Conservation (phyloP, 768 basidiomycete species). For the Suillus weaverae region DNA sequence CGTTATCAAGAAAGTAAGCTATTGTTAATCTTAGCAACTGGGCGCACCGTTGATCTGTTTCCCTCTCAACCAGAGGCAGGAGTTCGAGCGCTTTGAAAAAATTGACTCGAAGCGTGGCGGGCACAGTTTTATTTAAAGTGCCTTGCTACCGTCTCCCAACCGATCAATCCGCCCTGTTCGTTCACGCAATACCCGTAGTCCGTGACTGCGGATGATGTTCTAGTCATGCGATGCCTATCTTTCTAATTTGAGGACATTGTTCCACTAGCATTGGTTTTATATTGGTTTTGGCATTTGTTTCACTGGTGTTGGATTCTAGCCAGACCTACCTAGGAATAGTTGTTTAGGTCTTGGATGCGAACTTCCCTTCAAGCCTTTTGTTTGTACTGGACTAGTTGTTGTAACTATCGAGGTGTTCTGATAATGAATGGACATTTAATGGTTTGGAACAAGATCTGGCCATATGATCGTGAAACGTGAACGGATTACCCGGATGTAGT, state of each 20-base stretch:
- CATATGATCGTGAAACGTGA: no score
- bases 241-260: neutral
- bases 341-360: neutral
- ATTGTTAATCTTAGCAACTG: neutral
- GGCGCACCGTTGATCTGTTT: conserved; percentile 11
- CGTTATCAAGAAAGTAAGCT: conserved; percentile 73
- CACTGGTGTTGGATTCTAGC: neutral
- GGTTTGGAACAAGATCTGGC: no score
- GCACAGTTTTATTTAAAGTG: conserved; percentile 74
- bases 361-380: neutral
- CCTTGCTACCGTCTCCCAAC: neutral
- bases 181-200: neutral
- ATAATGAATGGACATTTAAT: neutral
- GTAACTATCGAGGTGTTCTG: neutral
- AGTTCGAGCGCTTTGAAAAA: conserved; percentile 82
- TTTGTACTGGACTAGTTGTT: neutral
- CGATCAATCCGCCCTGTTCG: neutral
- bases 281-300: neutral
- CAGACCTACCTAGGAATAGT: neutral
- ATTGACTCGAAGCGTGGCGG: conserved; percentile 91
- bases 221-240: neutral
- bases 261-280: neutral
- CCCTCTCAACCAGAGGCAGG: conserved; percentile 55
- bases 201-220: neutral
- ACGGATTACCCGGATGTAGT: no score